Conservation (phyloP, 768 basidiomycete genomes). For the Agaricus blazei region DNA sequence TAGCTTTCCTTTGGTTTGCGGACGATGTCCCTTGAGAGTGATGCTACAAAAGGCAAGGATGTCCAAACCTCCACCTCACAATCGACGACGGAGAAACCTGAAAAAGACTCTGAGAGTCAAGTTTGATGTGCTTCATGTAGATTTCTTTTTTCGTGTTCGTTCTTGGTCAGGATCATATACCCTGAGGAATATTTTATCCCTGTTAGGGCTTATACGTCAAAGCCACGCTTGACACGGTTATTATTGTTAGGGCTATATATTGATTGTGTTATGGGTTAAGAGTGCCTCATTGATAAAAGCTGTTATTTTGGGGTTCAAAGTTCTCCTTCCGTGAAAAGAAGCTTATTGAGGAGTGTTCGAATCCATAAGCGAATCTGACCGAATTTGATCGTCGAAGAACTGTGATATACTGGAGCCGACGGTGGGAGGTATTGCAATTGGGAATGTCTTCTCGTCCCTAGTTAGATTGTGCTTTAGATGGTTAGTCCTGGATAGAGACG, state of each 20-base stretch:
- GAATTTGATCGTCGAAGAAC: neutral
- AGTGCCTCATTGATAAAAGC: neutral
- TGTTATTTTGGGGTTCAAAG: conserved; percentile 1
- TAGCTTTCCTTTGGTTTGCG: conserved; percentile 38
- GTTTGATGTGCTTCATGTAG: neutral
- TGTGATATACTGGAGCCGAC: neutral
- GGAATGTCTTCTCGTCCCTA: too few relatives aligned
- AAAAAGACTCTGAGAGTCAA: conserved; percentile 3
- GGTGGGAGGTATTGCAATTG: too few relatives aligned
- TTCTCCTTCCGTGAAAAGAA: neutral
- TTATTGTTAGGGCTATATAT: neutral
- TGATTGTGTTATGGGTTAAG: neutral
- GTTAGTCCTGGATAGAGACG: too few relatives aligned
- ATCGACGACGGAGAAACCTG: conserved; percentile 14
- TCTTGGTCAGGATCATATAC: neutral
- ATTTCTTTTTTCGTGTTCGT: neutral
- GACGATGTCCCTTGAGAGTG: conserved; percentile 15
- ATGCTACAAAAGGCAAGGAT: conserved; percentile 2
- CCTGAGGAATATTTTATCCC: neutral
- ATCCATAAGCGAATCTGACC: neutral
- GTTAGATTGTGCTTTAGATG: too few relatives aligned
- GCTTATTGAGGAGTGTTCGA: neutral
- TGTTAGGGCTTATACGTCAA: neutral
- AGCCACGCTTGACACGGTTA: neutral
- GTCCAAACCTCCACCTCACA: conserved; percentile 12